Evolutionary conservation across 1,284 basidiomycete genomes (phyloP).

Genomic region (Neotropicomus parvogracilis): DNA sequence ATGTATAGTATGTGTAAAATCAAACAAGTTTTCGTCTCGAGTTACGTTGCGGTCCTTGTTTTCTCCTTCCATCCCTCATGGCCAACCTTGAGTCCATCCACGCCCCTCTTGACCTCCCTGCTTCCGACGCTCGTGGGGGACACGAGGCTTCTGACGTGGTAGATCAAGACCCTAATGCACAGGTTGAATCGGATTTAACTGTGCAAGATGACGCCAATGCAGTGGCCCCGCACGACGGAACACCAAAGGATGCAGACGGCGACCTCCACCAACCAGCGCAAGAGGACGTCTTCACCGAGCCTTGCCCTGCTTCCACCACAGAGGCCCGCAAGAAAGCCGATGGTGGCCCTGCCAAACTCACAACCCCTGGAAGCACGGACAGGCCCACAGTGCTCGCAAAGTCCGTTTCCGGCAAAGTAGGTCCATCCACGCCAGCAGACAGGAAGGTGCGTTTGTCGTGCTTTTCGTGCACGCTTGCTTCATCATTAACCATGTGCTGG

Average conservation of each 20-base stretch:
- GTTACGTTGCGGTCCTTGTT: conserved; percentile 16
- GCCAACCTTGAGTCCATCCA: conserved; percentile 39
- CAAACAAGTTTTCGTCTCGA: conserved; percentile 7
- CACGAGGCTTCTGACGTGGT: conserved; percentile 49
- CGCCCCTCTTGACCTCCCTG: conserved; percentile 28
- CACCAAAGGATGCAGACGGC: conserved; percentile 11
- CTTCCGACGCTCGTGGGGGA: conserved; percentile 40
- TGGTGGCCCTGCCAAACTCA: conserved; percentile 22
- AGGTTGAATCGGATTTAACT: conserved; percentile 28
- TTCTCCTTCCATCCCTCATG: conserved; percentile 37
- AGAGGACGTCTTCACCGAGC: conserved; percentile 17
- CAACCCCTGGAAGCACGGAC: conserved; percentile 40
- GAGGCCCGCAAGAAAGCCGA: conserved; percentile 25
- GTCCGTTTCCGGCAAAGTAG: conserved; percentile 22
- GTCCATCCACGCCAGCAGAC: conserved; percentile 50
- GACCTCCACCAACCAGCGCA: conserved; percentile 12
- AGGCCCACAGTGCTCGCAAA: conserved; percentile 30
- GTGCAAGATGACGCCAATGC: conserved; percentile 23
- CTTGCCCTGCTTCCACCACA: conserved; percentile 9
- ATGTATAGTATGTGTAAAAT: conserved; percentile 20
- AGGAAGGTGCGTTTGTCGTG: conserved; percentile 55
- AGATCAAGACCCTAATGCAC: conserved; percentile 29
- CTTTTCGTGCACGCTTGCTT: conserved; percentile 21
- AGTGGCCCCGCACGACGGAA: conserved; percentile 18
- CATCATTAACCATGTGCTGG: conserved; percentile 29